Evolutionary conservation across 331 rosid genomes (phyloP), one percentile per base, ranked within the genome.

Genomic region (Arachis monticola): DNA sequence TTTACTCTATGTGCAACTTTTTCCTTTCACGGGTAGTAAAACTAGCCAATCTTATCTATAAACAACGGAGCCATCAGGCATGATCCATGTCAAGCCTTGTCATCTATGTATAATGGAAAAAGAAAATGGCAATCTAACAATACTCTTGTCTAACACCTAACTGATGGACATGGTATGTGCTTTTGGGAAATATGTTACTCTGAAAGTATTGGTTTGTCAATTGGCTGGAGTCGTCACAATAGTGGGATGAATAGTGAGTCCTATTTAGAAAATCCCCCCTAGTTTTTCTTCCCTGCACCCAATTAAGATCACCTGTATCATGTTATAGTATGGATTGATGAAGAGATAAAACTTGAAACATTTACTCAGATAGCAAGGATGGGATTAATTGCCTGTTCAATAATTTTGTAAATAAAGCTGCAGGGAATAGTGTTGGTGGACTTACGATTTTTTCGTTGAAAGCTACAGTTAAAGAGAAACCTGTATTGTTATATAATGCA

Each of bases 301-400:
- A 50, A 22, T 50, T 48, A 40, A 31, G 69, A 76, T 64, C 65
- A 40, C 48, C 57, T 67, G 58, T 32, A 60, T 12, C 69, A 17
- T 67, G 79, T 74, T 73, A 10, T 14, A 51, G 32, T 55, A 45
- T 66, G 55, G 73, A 69, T 38, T 47, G 35, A 13, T 57, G 68
- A 62, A 64, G 72, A 38, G 69, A 42, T 78, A 47, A 56, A 38
- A 53, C 64, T 82, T 64, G 69, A 66, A 63, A 53, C 58, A 17
- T 58, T 10, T 55, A 4, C 56, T 53, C 58, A 3, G 70, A 60
- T 57, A 70, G 68, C 52, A 47, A 74, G 44, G 6, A 69, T 53
- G 47, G 51, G 69, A 62, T 51, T 73, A 56, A 69, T 13, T 48
- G 74, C 9, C 41, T 22, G 70, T 77, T 69, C 77, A 57, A 82